These are phyloP conservation scores for Colletotrichum tamarilloi DNA, from an alignment of 2,329 filamentous ascomycete species.

Conservation along the genomic window DNA sequence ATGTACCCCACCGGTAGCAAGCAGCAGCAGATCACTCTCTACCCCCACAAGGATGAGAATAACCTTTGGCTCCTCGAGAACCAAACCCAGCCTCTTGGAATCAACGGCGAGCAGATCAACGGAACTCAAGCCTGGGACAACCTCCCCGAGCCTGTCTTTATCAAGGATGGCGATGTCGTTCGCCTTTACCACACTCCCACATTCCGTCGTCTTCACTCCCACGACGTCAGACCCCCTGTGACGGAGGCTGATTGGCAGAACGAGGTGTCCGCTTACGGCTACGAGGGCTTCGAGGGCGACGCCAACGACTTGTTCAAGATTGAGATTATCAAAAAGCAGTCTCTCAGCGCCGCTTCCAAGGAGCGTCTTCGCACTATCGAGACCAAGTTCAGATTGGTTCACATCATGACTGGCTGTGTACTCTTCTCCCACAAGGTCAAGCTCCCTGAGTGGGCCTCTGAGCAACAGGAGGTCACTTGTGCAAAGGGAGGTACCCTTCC, in stretches of 20 bases:
- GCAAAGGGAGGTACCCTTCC: conserved; percentile 90
- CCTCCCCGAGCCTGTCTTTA: conserved; percentile 70
- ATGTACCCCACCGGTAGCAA: conserved; percentile 99
- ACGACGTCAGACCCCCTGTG: conserved; percentile 89
- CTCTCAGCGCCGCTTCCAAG: conserved; percentile 81
- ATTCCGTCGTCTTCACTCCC: conserved; percentile 91
- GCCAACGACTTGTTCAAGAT: conserved; percentile 96
- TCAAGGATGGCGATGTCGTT: conserved; percentile 84
- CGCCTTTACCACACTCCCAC: conserved; percentile 87
- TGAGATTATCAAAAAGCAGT: conserved; percentile 93
- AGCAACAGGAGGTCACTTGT: conserved; percentile 99
- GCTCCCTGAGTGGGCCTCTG: conserved; percentile 96
- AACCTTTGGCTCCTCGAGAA: conserved; percentile 96
- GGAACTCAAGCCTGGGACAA: conserved; percentile 88
- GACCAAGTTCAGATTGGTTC: conserved; percentile 94
- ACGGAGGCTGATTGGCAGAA: conserved; percentile 94
- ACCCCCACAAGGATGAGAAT: conserved; percentile 99
- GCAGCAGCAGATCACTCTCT: conserved; percentile 98
- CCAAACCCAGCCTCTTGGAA: conserved; percentile 87
- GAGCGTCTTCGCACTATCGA: conserved; percentile 91
- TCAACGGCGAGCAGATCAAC: conserved; percentile 80
- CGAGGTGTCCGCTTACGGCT: conserved; percentile 96
- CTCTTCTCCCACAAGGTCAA: conserved; percentile 99
- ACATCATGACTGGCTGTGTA: conserved; percentile 95
- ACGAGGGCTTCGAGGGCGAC: conserved; percentile 95